A percentile compares a stretch with the other conserved stretches of the same genome.
These are phyloP conservation scores for Xerocomus spinulosus DNA, from an alignment of 768 basidiomycete species.

Conservation along the genomic window DNA sequence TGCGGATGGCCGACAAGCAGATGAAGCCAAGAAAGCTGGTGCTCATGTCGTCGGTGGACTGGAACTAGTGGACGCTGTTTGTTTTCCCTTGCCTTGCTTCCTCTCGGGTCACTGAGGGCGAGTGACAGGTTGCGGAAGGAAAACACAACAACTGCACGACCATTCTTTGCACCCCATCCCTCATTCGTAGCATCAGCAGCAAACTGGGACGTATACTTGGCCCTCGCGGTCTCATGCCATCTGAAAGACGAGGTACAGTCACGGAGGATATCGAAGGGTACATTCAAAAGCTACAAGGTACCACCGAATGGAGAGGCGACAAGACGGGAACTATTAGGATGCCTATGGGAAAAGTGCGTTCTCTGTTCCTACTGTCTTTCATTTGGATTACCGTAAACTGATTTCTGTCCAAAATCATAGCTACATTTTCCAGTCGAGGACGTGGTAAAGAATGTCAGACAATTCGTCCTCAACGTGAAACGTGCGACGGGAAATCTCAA, in stretches of 20 bases:
- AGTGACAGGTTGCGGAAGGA: conserved; percentile 62
- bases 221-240: conserved; percentile 93
- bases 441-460: conserved; percentile 71
- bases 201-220: conserved; percentile 77
- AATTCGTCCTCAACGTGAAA: conserved; percentile 72
- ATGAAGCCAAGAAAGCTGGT: conserved; percentile 81
- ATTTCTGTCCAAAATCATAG: conserved; percentile 35
- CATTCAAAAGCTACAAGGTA: conserved; percentile 72
- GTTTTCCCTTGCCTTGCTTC: conserved; percentile 28
- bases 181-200: conserved; percentile 74
- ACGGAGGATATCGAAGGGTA: conserved; percentile 84
- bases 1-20: conserved; percentile 78
- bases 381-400: not conserved
- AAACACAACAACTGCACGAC: conserved; percentile 69
- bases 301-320: conserved; percentile 92
- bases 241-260: conserved; percentile 89
- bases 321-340: conserved; percentile 78
- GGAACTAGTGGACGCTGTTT: conserved; percentile 82
- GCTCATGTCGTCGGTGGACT: conserved; percentile 88
- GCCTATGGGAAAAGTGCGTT: conserved; percentile 66
- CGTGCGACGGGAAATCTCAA: conserved; percentile 67
- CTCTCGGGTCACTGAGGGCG: not conserved
- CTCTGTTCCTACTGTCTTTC: not conserved
- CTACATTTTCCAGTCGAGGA: conserved; percentile 71
- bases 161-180: conserved; percentile 76